These are phyloP conservation scores for Fusarium buharicum DNA, from an alignment of 2,329 filamentous ascomycete species.

Conservation along the genomic window DNA sequence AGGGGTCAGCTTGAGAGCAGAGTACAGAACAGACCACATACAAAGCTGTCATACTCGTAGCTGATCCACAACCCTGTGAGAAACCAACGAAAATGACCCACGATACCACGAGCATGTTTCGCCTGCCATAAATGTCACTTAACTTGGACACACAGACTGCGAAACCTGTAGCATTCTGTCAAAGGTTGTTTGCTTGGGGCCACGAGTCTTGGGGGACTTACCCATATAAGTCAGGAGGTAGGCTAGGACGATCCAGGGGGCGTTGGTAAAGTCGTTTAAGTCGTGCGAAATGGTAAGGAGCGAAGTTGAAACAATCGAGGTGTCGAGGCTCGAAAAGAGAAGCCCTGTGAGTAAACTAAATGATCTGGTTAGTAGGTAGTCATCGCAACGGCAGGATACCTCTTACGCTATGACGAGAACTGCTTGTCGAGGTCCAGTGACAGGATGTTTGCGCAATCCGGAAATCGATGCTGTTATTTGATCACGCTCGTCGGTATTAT, in stretches of 20 bases:
- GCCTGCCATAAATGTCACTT: conserved; percentile 68
- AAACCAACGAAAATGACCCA: conserved; percentile 67
- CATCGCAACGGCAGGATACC: background rate
- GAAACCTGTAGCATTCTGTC: conserved; percentile 55
- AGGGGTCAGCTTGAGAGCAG: conserved; percentile 31
- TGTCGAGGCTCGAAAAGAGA: conserved; percentile 67
- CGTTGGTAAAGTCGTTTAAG: conserved; percentile 61
- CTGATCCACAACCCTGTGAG: conserved; percentile 63
- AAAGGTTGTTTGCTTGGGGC: conserved; percentile 6
- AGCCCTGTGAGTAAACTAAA: conserved; percentile 62
- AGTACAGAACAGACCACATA: conserved; percentile 46
- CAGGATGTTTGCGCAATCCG: conserved; percentile 39
- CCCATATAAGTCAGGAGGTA: conserved; percentile 69
- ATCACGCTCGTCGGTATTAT: conserved; percentile 4
- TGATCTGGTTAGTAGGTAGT: conserved; percentile 28
- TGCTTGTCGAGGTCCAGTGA: conserved; percentile 44
- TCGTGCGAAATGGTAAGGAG: conserved; percentile 66
- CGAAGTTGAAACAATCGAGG: conserved; percentile 68
- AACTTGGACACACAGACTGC: conserved; percentile 67
- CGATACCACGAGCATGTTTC: conserved; percentile 59
- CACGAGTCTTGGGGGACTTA: conserved; percentile 39
- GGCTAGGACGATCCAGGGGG: conserved; percentile 65
- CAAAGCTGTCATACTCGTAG: conserved; percentile 63
- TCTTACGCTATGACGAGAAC: conserved; percentile 53
- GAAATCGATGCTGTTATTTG: conserved; percentile 6